Percentiles rank a stretch among this genome's conserved stretches.
Evolutionary conservation across 345 rosid species (phyloP).

Genomic region (Linum usitatissimum): DNA sequence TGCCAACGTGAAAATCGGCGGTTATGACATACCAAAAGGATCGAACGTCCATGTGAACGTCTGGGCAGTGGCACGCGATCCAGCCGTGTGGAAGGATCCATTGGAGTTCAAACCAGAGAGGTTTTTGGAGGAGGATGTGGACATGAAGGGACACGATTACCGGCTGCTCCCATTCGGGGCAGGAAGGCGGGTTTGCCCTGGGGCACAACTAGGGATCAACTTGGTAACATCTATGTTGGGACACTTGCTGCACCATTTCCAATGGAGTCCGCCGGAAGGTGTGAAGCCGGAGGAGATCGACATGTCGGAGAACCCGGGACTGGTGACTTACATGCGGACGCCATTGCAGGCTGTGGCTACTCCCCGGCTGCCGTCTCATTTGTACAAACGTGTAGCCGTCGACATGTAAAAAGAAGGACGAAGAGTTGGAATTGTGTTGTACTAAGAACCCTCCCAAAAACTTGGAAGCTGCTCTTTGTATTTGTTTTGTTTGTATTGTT

Average conservation of each 20-base stretch:
- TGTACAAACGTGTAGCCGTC: constrained; percentile 1
- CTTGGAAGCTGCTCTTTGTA: not conserved
- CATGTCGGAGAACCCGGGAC: not conserved
- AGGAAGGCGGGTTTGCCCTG: constrained; percentile 4
- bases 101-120: constrained; percentile 1
- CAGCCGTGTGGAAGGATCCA: constrained; percentile 2
- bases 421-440: not conserved
- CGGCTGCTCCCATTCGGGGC: constrained; percentile 2
- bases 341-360: not conserved
- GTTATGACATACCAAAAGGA: not conserved
- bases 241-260: constrained; percentile 5
- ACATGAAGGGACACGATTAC: constrained; percentile 2
- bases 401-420: not conserved
- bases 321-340: constrained; percentile 3
- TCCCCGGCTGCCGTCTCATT: constrained; percentile 2
- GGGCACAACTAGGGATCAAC: constrained; percentile 1
- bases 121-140: constrained; percentile 2
- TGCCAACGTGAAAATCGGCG: constrained; percentile 1
- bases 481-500: too few relatives aligned
- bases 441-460: not conserved
- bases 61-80: constrained; percentile 1
- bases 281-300: not conserved
- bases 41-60: constrained; percentile 1
- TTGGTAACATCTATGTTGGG: constrained; percentile 5
- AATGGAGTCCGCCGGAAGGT: not conserved